Base-by-base conservation (phyloP, 768 basidiomycete species). In the Panaeolus cyanescens region DNA sequence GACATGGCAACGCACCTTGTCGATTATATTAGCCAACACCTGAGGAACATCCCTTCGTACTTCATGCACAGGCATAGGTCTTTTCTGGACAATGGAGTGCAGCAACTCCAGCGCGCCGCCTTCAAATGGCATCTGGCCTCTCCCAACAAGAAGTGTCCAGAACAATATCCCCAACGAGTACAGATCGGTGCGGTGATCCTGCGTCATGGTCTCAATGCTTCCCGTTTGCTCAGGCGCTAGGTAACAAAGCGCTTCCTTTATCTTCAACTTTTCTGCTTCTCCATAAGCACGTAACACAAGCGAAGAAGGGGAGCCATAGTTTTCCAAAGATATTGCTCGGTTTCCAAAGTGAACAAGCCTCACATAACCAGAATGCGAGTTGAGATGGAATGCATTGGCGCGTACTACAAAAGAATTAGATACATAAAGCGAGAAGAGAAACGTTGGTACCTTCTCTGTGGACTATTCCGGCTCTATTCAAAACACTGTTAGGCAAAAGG, bases 171-270 rank as follows among this genome's bases (percentile, higher is more conserved):
- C 90, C 6, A 91, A 78, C 0, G 88, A 87, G 69, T 92, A 91
- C 30, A 92, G 72, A 71, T 92, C 90, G 12, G 90, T 90, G 60
- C 89, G 72, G 64, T 90, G 87, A 67, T 92, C 90, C 65, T 90
- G 88, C 2, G 83, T 80, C 72, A 85, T 85, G 5, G 86, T 88
- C 70, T 90, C 88, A 62, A 86, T 85, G 66, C 88, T 85, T 8
- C 89, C 89, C 0, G 89, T 90, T 71, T 92, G 89, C 69, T 91
- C 89, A 15, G 90, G 90, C 5, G 89, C 87, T 32, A 91, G 80
- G 67, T 90, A 92, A 70, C 86, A 89, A 5, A 91, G 73, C 1
- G 88, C 89, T 73, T 91, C 89, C 72, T 90, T 91, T 54, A 90
- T 85, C 71, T 87, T 90, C 61, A 84, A 74, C 68, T 88, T 87